Evolutionary conservation across 805 yeast genomes (phyloP), one percentile per base, ranked within the genome.

Genomic region (Lachancea sp.): DNA sequence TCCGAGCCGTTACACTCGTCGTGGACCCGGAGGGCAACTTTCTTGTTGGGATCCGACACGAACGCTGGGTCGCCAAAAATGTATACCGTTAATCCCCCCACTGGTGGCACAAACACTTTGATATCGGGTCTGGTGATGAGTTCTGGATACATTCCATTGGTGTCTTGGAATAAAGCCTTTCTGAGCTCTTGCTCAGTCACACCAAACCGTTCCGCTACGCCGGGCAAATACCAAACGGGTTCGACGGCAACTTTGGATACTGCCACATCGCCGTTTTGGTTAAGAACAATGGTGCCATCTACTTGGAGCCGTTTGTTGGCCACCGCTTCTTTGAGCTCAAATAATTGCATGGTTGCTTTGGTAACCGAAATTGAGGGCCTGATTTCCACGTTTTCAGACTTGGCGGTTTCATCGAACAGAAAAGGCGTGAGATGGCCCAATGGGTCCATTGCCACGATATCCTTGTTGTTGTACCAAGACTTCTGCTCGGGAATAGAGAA

Each of bases 1-100:
- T 80, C 85, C 13, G 83, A 77, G 22, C 85, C 85, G 42, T 81
- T 79, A 61, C 86, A 80, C 57, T 80, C 84, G 60, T 80, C 86
- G 54, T 80, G 85, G 32, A 80, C 69, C 61, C 86, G 73, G 46
- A 80, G 61, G 3, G 85, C 81, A 44, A 80, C 65, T 49, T 69
- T 70, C 56, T 68, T 71, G 33, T 64, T 62, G 30, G 78, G 75
- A 51, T 78, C 76, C 13, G 82, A 69, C 32, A 80, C 66, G 50
- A 72, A 59, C 20, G 67, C 72, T 31, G 82, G 81, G 50, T 80
- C 71, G 48, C 85, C 85, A 59, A 80, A 78, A 48, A 80, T 79
- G 62, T 79, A 80, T 17, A 75, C 84, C 6, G 85, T 80, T 44
- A 74, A 59, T 13, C 85, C 85, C 36, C 86, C 86, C 58, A 80